Percentiles rank a stretch among this genome's conserved stretches.
phyloP scores from a whole-genome alignment of 495 filamentous ascomycete species.

The Aspergillus sparsus region DNA sequence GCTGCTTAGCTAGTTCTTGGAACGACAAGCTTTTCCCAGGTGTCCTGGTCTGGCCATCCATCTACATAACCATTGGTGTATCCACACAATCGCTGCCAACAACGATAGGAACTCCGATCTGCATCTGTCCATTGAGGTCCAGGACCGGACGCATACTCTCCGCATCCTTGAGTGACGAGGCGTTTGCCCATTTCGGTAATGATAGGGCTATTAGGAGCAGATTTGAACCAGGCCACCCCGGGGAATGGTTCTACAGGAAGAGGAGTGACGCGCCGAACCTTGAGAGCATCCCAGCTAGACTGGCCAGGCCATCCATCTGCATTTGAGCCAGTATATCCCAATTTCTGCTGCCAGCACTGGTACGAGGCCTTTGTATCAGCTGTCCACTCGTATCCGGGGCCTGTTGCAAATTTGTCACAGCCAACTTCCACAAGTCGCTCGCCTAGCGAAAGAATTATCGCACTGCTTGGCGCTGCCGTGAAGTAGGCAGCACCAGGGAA shows the following conservation, averaged over 20 bases:
- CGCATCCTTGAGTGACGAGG: background rate
- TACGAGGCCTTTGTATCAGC: conserved; percentile 6
- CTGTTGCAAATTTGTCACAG: conserved; percentile 4
- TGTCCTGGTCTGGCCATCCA: conserved; percentile 1
- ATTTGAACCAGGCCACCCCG: conserved; percentile 7
- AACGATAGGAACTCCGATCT: conserved; percentile 2
- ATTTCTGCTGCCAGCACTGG: conserved; percentile 13
- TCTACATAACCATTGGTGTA: conserved; percentile 3
- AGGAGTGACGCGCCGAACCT: conserved; percentile 4
- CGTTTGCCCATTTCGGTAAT: conserved; percentile 8
- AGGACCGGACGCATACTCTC: background rate
- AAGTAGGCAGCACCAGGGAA: conserved; percentile 12
- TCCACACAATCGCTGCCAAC: conserved; percentile 2
- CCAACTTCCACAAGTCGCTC: conserved; percentile 11
- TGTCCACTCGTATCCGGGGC: conserved; percentile 6
- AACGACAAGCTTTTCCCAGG: conserved; percentile 4
- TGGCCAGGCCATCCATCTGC: conserved; percentile 19
- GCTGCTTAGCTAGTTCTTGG: background rate
- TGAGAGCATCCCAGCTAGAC: conserved; percentile 10
- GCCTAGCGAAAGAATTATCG: conserved; percentile 7
- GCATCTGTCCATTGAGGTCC: conserved; percentile 5
- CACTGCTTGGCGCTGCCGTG: background rate
- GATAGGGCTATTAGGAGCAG: background rate
- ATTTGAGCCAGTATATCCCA: conserved; percentile 12
- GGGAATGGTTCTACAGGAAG: conserved; percentile 8